phyloP scores from a whole-genome alignment of 768 basidiomycete species.

The Tricholoma flavovirens region DNA sequence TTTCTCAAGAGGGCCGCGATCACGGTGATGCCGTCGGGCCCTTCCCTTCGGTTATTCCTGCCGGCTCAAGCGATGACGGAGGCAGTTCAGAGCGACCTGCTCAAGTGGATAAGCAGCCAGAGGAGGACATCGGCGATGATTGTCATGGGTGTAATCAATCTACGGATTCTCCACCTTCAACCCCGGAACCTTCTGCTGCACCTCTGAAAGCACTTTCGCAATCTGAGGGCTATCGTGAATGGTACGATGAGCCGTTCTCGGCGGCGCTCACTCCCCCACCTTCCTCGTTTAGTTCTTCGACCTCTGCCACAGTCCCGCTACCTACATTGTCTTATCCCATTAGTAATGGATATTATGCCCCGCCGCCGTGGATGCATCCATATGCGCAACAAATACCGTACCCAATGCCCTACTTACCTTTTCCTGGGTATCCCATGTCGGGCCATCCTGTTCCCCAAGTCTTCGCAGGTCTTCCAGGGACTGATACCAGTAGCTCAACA shows the following conservation, averaged over 20 bases:
- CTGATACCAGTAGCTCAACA: slow-evolving; percentile 28
- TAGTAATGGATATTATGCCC: slow-evolving; percentile 41
- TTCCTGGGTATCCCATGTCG: slow-evolving; percentile 38
- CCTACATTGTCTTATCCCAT: slow-evolving; percentile 29
- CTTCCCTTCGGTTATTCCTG: not conserved
- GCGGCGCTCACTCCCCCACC: slow-evolving; percentile 32
- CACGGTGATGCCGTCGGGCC: not conserved
- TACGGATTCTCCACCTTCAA: slow-evolving; percentile 12
- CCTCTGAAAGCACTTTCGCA: slow-evolving; percentile 13
- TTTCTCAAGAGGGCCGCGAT: slow-evolving; percentile 6
- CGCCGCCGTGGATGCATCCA: slow-evolving; percentile 47
- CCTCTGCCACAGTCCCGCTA: slow-evolving; percentile 12
- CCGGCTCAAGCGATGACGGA: slow-evolving; percentile 1
- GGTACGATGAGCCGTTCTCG: slow-evolving; percentile 37
- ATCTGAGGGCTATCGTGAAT: slow-evolving; percentile 36
- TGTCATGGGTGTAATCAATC: slow-evolving; percentile 5
- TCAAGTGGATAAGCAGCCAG: not conserved
- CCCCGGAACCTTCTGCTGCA: slow-evolving; percentile 14
- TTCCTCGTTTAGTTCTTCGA: slow-evolving; percentile 28
- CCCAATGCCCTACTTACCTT: slow-evolving; percentile 46
- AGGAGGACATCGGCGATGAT: not conserved
- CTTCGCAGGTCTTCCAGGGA: slow-evolving; percentile 29
- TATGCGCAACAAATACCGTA: slow-evolving; percentile 48
- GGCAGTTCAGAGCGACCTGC: slow-evolving; percentile 7
- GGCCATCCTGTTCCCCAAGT: slow-evolving; percentile 21